Percentiles rank a stretch among this genome's conserved stretches.
phyloP scores from a whole-genome alignment of 306 rosid genomes.

The Vigna mungo region DNA sequence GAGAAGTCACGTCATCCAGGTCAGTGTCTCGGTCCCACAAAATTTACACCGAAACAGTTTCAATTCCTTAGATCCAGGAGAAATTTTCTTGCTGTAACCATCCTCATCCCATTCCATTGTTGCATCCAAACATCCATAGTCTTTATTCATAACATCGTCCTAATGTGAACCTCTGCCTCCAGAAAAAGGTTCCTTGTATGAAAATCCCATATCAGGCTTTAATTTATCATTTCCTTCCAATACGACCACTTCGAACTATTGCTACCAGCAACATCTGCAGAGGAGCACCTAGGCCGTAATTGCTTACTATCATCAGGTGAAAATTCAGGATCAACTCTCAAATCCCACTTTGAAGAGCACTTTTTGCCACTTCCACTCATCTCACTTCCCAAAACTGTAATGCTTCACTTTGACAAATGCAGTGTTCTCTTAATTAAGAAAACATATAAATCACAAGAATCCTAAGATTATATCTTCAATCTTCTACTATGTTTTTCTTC shows the following conservation, averaged over 20 bases:
- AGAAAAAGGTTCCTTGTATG: conserved; percentile 65
- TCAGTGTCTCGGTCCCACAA: no score
- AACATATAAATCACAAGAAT: conserved; percentile 41
- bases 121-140: conserved; percentile 55
- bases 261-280: conserved; percentile 64
- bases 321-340: conserved; percentile 67
- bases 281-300: conserved; percentile 64
- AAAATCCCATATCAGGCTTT: conserved; percentile 56
- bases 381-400: conserved; percentile 45
- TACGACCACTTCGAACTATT: conserved; percentile 70
- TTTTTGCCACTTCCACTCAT: conserved; percentile 89
- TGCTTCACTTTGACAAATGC: conserved; percentile 46
- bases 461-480: conserved; percentile 8
- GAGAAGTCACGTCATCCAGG: no score
- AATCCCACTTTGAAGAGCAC: conserved; percentile 93
- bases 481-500: conserved; percentile 32
- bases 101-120: conserved; percentile 70
- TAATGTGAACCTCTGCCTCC: conserved; percentile 72
- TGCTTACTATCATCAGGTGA: conserved; percentile 60
- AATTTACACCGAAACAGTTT: no score
- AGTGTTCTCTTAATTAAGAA: conserved; percentile 52
- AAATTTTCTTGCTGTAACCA: conserved; percentile 64
- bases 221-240: conserved; percentile 60
- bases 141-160: conserved; percentile 61
- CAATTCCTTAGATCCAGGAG: conserved; percentile 81